Percentiles rank a stretch among this genome's conserved stretches.
Conservation (phyloP, 1,284 basidiomycete genomes). For the Apiotrichum sp. region DNA sequence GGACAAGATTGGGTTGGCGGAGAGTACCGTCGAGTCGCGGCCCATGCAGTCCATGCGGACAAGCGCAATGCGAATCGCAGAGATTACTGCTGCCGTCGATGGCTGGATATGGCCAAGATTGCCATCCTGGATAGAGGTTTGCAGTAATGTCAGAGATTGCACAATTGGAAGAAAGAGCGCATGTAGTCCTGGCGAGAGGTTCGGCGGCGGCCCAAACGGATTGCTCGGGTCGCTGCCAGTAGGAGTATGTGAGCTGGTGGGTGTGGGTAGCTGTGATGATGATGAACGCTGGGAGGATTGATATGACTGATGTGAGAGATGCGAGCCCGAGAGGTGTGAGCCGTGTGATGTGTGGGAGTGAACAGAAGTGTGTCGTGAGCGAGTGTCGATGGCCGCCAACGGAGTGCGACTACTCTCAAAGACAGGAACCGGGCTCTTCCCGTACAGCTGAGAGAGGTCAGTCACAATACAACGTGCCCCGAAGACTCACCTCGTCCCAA, state of each 20-base stretch:
- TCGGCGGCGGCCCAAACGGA: neutral
- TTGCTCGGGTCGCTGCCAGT: neutral
- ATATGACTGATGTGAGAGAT: conserved; percentile 2
- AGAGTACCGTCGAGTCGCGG: conserved; percentile 69
- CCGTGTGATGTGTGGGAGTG: conserved; percentile 10
- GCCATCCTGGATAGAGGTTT: conserved; percentile 59
- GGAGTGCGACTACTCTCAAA: neutral
- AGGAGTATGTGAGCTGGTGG: neutral
- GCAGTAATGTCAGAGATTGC: conserved; percentile 76
- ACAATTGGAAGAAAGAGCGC: conserved; percentile 54
- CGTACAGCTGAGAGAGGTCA: neutral
- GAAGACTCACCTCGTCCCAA: conserved; percentile 24
- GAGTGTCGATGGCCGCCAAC: neutral
- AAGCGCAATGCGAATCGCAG: conserved; percentile 84
- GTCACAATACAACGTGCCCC: neutral
- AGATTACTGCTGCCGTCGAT: conserved; percentile 71
- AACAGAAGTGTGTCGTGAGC: conserved; percentile 12
- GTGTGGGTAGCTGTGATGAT: conserved; percentile 2
- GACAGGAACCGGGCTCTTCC: neutral
- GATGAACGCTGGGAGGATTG: conserved; percentile 9
- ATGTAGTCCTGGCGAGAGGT: conserved; percentile 22
- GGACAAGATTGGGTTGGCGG: conserved; percentile 60
- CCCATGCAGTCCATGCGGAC: conserved; percentile 77
- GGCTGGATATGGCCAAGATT: conserved; percentile 48
- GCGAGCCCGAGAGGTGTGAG: conserved; percentile 7